Percentiles rank a stretch among this genome's conserved stretches.
Evolutionary conservation across 768 basidiomycete species (phyloP).

Genomic region (Lactifluus hygrophoroides): DNA sequence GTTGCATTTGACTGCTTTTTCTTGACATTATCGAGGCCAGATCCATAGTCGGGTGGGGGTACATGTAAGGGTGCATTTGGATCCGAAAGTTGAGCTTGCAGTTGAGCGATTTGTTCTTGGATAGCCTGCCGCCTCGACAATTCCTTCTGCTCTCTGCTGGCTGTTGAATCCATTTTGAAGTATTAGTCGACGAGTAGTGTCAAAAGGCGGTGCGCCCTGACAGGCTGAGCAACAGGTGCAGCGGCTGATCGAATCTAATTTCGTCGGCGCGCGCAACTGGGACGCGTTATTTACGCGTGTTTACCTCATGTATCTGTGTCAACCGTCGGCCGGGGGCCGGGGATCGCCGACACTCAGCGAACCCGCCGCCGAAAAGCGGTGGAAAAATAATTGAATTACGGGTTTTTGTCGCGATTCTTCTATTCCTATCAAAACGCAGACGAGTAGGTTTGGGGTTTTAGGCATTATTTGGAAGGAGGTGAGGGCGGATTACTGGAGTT

Average conservation of each 20-base stretch:
- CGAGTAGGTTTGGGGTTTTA: not conserved
- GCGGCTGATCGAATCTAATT: not conserved
- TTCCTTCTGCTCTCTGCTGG: conserved; percentile 33
- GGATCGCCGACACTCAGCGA: conserved; percentile 16
- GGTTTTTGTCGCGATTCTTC: not conserved
- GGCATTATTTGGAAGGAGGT: not conserved
- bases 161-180: conserved; percentile 46
- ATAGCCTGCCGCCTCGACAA: conserved; percentile 40
- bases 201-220: not conserved
- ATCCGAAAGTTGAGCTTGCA: conserved; percentile 47
- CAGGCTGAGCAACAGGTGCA: not conserved
- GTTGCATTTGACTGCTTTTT: conserved; percentile 35
- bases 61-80: conserved; percentile 23
- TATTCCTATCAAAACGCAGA: not conserved
- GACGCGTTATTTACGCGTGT: conserved; percentile 23
- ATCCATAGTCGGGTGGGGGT: conserved; percentile 20
- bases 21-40: conserved; percentile 34
- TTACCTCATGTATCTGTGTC: conserved; percentile 14
- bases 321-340: conserved; percentile 2
- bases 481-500: not conserved
- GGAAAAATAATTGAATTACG: not conserved
- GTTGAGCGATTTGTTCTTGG: conserved; percentile 42
- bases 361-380: not conserved
- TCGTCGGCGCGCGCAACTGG: not conserved
- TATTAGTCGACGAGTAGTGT: not conserved